Percentiles rank a stretch among this genome's conserved stretches.
Conservation (phyloP, 2,329 filamentous ascomycete genomes). For the Hypoxylon sp. region DNA sequence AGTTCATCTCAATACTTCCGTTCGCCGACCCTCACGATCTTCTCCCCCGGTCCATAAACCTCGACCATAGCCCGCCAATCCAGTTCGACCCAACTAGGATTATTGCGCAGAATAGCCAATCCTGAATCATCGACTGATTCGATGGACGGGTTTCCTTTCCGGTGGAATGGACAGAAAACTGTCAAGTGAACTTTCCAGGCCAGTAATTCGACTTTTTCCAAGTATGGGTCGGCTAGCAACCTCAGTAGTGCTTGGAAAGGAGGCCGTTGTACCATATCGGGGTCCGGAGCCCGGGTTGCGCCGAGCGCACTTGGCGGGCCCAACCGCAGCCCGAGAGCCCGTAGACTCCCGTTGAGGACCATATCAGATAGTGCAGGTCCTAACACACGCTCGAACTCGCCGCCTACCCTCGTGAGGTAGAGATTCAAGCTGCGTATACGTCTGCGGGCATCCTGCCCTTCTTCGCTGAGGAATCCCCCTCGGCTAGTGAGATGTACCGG, state of each 20-base stretch:
- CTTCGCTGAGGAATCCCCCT: conserved; percentile 50
- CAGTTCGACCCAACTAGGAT: conserved; percentile 37
- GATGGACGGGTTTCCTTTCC: conserved; percentile 29
- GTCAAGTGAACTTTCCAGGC: conserved; percentile 55
- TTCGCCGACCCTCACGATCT: conserved; percentile 43
- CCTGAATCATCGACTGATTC: conserved; percentile 43
- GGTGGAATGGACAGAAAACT: conserved; percentile 61
- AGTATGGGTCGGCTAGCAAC: conserved; percentile 61
- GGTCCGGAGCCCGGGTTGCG: conserved; percentile 27
- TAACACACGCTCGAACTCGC: conserved; percentile 50
- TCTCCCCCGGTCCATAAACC: conserved; percentile 35
- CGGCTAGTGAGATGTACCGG: conserved; percentile 47
- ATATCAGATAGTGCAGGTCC: conserved; percentile 51
- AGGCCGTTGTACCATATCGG: conserved; percentile 44
- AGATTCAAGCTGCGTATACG: conserved; percentile 49
- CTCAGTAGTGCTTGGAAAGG: conserved; percentile 56
- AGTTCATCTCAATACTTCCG: conserved; percentile 31
- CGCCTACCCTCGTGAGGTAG: conserved; percentile 49
- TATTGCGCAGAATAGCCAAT: conserved; percentile 42
- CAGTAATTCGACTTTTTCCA: conserved; percentile 57
- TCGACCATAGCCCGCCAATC: conserved; percentile 42
- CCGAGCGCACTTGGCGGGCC: conserved; percentile 43
- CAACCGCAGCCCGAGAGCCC: conserved; percentile 46
- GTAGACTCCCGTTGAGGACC: conserved; percentile 48
- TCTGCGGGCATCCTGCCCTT: conserved; percentile 48